Base-by-base conservation (phyloP, 768 basidiomycete genomes). In the Boletus rubroflammeus region DNA sequence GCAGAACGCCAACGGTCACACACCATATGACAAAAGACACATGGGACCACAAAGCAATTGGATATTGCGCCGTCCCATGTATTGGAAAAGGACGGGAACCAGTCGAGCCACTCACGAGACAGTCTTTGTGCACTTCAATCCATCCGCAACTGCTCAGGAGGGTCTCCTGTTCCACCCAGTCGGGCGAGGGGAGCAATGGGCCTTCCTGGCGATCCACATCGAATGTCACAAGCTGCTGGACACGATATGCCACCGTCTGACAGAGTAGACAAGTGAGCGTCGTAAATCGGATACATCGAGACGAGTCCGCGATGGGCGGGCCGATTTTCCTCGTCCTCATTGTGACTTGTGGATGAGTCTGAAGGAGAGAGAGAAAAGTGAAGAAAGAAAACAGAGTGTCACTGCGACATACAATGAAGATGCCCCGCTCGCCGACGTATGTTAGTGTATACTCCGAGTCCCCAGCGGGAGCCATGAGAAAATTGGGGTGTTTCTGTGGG, bases 131-230 rank as follows among this genome's bases (percentile, higher is more conserved):
- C 19, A 90, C 79, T 61, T 90, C 84, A 56, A 92, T 78, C 87
- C 86, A 90, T 11, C 89, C 90, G 50, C 66, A 81, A 32, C 75
- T 69, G 59, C 84, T 86, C 69, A 81, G 82, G 70, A 91, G 74
- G 47, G 82, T 73, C 63, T 88, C 86, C 47, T 81, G 78, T 71
- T 91, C 89, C 6, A 82, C 83, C 86, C 87, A 90, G 42, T 88
- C 86, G 49, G 85, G 82, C 1, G 81, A 81, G 15, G 89, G 87
- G 46, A 89, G 71, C 15, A 90, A 70, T 3, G 83, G 81, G 8
- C 85, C 83, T 50, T 85, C 85, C 46, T 78, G 78, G 14, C 76
- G 75, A 55, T 86, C 84, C 7, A 82, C 68, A 50, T 85, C 84
- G 45, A 73, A 69, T 38, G 81, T 73, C 48, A 85, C 76, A 29